phyloP scores from a whole-genome alignment of 2,329 filamentous ascomycete species.

The Sporothrix mexicana region DNA sequence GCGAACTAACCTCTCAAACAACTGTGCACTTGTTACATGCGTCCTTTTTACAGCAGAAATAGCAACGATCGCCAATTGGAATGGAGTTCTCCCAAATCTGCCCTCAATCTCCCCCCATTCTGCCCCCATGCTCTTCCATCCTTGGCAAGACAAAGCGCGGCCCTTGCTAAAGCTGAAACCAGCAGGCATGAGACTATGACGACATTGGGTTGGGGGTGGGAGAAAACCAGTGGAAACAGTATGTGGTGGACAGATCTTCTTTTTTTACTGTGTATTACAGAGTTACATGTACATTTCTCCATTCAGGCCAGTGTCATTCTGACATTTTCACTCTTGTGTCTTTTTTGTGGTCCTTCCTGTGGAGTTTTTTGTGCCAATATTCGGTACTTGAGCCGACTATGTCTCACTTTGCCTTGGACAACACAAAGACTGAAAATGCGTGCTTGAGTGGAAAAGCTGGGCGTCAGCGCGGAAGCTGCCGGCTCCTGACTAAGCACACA shows the following conservation, averaged over 20 bases:
- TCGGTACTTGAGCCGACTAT: too few relatives aligned
- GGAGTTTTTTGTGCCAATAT: too few relatives aligned
- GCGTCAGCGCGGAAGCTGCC: too few relatives aligned
- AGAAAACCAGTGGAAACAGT: slow-evolving; percentile 5
- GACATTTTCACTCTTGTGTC: too few relatives aligned
- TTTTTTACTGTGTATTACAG: background rate
- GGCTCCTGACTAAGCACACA: too few relatives aligned
- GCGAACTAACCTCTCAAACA: background rate
- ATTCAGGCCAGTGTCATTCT: too few relatives aligned
- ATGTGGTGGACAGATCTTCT: background rate
- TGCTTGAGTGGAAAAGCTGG: too few relatives aligned
- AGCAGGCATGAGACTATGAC: slow-evolving; percentile 23
- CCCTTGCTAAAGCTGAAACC: slow-evolving; percentile 28
- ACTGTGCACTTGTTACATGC: slow-evolving; percentile 5
- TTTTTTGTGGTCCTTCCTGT: too few relatives aligned
- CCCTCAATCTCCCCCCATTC: background rate
- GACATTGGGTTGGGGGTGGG: slow-evolving; percentile 20
- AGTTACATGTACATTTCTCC: too few relatives aligned
- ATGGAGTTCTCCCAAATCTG: slow-evolving; percentile 15
- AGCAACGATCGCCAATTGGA: slow-evolving; percentile 10
- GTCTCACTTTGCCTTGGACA: too few relatives aligned
- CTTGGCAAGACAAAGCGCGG: background rate
- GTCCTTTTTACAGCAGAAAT: background rate
- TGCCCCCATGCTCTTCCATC: background rate
- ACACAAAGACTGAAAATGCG: too few relatives aligned